A percentile compares a stretch with the other conserved stretches of the same genome.
phyloP scores from a whole-genome alignment of 2,329 filamentous ascomycete species.

The Claviceps digitariae region DNA sequence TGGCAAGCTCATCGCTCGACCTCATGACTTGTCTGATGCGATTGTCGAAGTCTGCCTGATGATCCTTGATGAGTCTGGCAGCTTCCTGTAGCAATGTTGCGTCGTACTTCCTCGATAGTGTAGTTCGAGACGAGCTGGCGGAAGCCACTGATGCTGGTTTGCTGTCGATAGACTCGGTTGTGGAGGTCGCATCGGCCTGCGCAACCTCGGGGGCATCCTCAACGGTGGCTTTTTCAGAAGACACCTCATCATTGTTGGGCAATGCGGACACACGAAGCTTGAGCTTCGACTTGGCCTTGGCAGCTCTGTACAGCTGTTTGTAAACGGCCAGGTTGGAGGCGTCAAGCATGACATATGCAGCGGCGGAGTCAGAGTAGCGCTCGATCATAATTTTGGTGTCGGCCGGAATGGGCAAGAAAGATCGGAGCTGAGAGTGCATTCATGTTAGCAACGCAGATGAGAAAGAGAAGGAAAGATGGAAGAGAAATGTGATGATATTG shows the following conservation, averaged over 20 bases:
- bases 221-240: conserved; percentile 31
- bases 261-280: conserved; percentile 60
- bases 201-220: conserved; percentile 34
- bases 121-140: conserved; percentile 7
- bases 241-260: conserved; percentile 17
- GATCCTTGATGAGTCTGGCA: conserved; percentile 12
- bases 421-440: conserved; percentile 17
- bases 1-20: conserved; percentile 8
- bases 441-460: not conserved
- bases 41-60: conserved; percentile 14
- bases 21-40: conserved; percentile 16
- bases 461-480: not conserved
- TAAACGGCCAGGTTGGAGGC: conserved; percentile 68
- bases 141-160: conserved; percentile 8
- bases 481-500: not conserved
- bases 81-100: conserved; percentile 14
- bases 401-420: conserved; percentile 20
- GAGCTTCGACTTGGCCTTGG: conserved; percentile 96
- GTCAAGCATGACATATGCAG: conserved; percentile 67
- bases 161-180: not conserved
- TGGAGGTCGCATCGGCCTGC: conserved; percentile 13
- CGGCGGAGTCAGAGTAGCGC: conserved; percentile 89
- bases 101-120: conserved; percentile 16
- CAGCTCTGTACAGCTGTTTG: conserved; percentile 92
- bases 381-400: conserved; percentile 50